Base-by-base conservation (phyloP, 192 early-diverging fungal genomes). In the Phlyctochytrium planicorne region DNA sequence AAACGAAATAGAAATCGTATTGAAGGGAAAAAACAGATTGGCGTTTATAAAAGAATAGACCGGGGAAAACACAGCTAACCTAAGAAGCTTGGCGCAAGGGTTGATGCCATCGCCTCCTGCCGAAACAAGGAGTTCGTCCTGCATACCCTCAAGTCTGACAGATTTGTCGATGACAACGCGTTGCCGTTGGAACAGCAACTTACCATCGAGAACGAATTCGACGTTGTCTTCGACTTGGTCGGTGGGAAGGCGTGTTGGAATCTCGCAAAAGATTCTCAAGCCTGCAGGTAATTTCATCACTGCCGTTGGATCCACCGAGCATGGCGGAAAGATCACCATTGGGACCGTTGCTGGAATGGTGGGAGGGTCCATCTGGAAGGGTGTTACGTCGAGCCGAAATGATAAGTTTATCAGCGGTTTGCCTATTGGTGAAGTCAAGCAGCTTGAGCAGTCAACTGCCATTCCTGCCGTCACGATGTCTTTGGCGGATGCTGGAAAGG, bases 151-250 rank as follows among this genome's bases (percentile, higher is more conserved):
- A 40, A 40, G 4, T 60, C 37, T 16, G 67, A 69, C 59, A 40
- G 10, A 29, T 62, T 69, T 34, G 29, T 69, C 12, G 67, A 69
- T 35, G 65, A 69, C 35, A 69, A 29, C 20, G 30, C 60, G 12
- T 24, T 27, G 23, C 67, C 67, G 2, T 12, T 69, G 3, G 23
- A 14, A 2, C 2, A 69, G 34, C 67, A 69, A 34, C 33, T 69
- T 31, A 32, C 60, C n/a, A 32, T 25, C 0, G 53, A 2, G 30
- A 24, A 31, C 6, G 29, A 72, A 2, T 62, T 72, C 31, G 72
- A 74, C 33, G 35, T 66, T 24, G 30, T 74, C n/a, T 53, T 65
- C 31, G 72, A 74, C 55, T 29, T 55, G 25, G 72, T 71, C 24
- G 72, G 70, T 30, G 69, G 70, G 16, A 69, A 74, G 6, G 69